Conservation (phyloP, 23 red algal genomes). For the Agarophyton chilense region DNA sequence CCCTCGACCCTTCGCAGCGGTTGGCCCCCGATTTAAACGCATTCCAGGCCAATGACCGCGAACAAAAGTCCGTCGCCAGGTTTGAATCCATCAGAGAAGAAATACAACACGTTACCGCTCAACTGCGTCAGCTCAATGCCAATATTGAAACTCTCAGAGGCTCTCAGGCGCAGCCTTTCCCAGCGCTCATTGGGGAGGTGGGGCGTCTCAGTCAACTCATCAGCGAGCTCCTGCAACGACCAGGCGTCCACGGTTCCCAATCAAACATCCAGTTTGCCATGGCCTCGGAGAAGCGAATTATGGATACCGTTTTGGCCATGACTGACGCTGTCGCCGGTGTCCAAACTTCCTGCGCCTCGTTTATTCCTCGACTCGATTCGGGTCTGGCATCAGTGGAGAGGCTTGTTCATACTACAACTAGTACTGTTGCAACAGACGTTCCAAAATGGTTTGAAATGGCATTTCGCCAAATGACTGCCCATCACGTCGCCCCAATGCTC, state of each 20-base stretch:
- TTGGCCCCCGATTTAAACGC: not conserved
- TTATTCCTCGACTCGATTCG: not conserved
- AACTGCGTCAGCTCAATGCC: not conserved
- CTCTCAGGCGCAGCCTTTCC: not conserved
- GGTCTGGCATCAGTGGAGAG: not conserved
- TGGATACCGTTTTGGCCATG: not conserved
- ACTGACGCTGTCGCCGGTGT: not conserved
- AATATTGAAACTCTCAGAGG: not conserved
- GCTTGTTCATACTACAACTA: not conserved
- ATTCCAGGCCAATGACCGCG: slow-evolving; percentile 13
- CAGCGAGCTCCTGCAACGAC: not conserved
- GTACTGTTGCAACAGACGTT: not conserved
- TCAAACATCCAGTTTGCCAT: not conserved
- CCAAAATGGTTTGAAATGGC: slow-evolving; percentile 15
- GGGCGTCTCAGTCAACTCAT: slow-evolving; percentile 16
- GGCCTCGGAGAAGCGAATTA: slow-evolving; percentile 5
- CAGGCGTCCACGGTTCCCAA: not conserved
- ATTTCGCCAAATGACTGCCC: not conserved
- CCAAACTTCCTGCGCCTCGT: not conserved
- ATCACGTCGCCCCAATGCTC: not conserved
- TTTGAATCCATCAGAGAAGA: slow-evolving; percentile 1
- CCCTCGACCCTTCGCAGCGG: not conserved
- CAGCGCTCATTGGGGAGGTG: slow-evolving; percentile 10
- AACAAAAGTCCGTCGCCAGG: slow-evolving; percentile 1
- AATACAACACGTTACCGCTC: slow-evolving; percentile 4